A percentile compares a stretch with the other conserved stretches of the same genome.
Conservation (phyloP, 2,329 filamentous ascomycete genomes). For the Colletotrichum ledebouriae region DNA sequence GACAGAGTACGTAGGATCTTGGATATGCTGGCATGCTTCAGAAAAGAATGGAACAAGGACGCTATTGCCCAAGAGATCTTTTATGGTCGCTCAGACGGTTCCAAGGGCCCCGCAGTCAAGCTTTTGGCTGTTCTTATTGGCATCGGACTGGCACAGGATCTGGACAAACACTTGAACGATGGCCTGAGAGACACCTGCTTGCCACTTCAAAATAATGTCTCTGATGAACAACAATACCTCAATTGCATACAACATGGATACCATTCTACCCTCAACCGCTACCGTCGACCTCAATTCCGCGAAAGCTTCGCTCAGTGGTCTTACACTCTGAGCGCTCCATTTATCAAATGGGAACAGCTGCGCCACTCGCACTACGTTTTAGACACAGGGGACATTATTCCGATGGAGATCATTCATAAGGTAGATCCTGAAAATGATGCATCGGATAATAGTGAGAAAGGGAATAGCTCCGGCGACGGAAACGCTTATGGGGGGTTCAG, state of each 20-base stretch:
- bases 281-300: background rate
- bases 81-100: background rate
- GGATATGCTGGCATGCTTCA: background rate
- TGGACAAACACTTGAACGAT: background rate
- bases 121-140: slow-evolving; percentile 12
- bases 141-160: background rate
- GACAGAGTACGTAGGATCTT: background rate
- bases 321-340: slow-evolving; percentile 16
- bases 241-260: background rate
- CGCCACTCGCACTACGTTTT: slow-evolving; percentile 23
- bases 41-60: background rate
- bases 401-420: slow-evolving; percentile 17
- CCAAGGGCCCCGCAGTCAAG: background rate
- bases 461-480: background rate
- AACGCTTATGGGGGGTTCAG: slow-evolving; percentile 29
- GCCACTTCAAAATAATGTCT: background rate
- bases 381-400: slow-evolving; percentile 24
- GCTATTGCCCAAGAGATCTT: background rate
- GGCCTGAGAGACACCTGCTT: slow-evolving; percentile 15
- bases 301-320: slow-evolving; percentile 8
- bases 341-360: background rate
- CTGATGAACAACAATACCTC: background rate
- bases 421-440: slow-evolving; percentile 6
- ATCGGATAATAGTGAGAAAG: background rate
- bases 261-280: background rate